Evolutionary conservation across 2,329 filamentous ascomycete genomes (phyloP), one percentile per base, ranked within the genome.

Genomic region (Neofusicoccum cordaticola): DNA sequence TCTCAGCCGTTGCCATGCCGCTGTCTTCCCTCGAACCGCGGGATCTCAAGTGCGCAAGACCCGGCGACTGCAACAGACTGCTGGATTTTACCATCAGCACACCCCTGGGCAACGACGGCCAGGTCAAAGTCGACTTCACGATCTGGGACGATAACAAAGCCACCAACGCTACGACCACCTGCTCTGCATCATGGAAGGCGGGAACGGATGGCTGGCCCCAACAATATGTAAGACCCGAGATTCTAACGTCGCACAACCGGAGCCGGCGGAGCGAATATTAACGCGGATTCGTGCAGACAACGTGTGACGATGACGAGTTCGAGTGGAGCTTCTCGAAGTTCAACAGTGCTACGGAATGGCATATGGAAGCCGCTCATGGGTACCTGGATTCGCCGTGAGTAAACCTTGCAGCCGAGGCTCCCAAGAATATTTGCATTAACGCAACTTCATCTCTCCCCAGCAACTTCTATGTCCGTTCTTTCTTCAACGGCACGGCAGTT

Each of bases 271-370:
- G 6, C 19, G 22, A 34, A 15, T 45, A 17, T 19, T 63, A 53
- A 63, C 48, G 41, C 48, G 50, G 50, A 47, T 6, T 22, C 31
- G n/a, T 63, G 61, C 50, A 63, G 61, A 47, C 44, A 27, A 13
- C n/a, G 9, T 63, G 61, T 17, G 34, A 53, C 61, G n/a, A 45
- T 27, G 19, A 44, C 8, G 15, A 9, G 34, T 53, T 53, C 27
- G 27, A 17, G 3, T 60, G 56, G 56, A 37, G 27, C 27, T 63
- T 63, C 47, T 63, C 56, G 56, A 60, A 63, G 39, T 45, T 63
- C 39, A 41, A 44, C 37, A 45, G 39, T 48, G 12, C 53, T 27
- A 45, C 27, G 45, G 61, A 63, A 2, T 63, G 48, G 39, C 2
- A 9, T 39, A 63, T 63, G n/a, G 61, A 63, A 41, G 61, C 61